Evolutionary conservation across 208 protist species (phyloP).

Genomic region (Crithidia expoeki): DNA sequence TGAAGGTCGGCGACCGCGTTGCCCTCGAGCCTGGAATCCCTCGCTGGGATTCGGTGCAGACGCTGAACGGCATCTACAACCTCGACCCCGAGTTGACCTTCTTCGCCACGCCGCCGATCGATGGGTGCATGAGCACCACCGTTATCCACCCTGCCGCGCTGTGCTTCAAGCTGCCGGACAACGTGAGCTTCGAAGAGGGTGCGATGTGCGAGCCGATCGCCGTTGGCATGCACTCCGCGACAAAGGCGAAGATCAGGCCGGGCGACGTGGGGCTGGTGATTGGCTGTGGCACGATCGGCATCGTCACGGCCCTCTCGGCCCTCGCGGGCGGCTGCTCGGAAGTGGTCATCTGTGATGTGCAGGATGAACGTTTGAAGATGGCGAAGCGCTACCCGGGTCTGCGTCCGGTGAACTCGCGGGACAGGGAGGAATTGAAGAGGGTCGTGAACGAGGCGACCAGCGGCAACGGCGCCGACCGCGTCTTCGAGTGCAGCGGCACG

Average conservation of each 20-base stretch:
- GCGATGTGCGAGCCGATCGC: constrained; percentile 73
- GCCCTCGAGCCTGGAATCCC: constrained; percentile 76
- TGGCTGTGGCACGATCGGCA: constrained; percentile 53
- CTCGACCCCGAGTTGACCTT: constrained; percentile 72
- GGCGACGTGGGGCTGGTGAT: constrained; percentile 44
- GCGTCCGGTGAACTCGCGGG: constrained; percentile 39
- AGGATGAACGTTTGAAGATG: constrained; percentile 37
- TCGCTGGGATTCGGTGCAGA: constrained; percentile 55
- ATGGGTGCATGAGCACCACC: constrained; percentile 52
- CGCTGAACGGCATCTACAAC: constrained; percentile 70
- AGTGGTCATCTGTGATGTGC: constrained; percentile 48
- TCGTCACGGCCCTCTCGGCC: constrained; percentile 49
- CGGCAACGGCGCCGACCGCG: constrained; percentile 40
- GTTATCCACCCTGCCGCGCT: constrained; percentile 63
- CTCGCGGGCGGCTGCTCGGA: constrained; percentile 54
- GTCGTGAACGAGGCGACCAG: constrained; percentile 38
- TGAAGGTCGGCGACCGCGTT: constrained; percentile 69
- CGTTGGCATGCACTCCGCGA: constrained; percentile 63
- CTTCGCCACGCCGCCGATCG: constrained; percentile 70
- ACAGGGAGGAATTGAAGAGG: constrained; percentile 31
- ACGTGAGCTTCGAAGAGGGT: constrained; percentile 69
- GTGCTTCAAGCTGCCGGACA: constrained; percentile 68
- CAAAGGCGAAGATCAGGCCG: constrained; percentile 49
- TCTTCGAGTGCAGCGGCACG: constrained; percentile 57
- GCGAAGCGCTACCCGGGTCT: constrained; percentile 39